These are phyloP conservation scores for Rhizopogon roseolus DNA, from an alignment of 768 basidiomycete genomes.

Conservation along the genomic window DNA sequence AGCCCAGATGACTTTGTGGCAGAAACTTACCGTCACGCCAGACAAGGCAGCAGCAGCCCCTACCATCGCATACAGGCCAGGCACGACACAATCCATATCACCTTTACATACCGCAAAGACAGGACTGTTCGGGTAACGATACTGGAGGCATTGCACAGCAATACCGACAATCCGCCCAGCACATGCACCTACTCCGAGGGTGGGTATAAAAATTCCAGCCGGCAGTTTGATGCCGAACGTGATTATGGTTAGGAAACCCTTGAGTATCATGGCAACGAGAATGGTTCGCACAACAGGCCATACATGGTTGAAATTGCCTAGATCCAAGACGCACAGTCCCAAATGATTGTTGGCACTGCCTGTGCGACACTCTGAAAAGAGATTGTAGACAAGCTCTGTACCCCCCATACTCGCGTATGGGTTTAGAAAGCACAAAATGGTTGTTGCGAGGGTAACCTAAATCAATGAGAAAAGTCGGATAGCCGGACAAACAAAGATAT, in stretches of 20 bases:
- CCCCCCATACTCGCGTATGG: conserved; percentile 92
- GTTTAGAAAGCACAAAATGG: conserved; percentile 78
- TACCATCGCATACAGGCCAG: conserved; percentile 93
- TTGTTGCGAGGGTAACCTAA: conserved; percentile 76
- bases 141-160: conserved; percentile 70
- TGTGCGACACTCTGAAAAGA: conserved; percentile 80
- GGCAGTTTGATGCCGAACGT: conserved; percentile 93
- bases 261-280: conserved; percentile 74
- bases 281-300: conserved; percentile 63
- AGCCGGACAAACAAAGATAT: not conserved
- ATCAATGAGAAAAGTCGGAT: conserved; percentile 7
- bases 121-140: conserved; percentile 48
- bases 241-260: conserved; percentile 73
- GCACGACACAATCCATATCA: conserved; percentile 72
- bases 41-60: conserved; percentile 93
- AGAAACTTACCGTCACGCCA: conserved; percentile 78
- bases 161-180: conserved; percentile 87
- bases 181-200: conserved; percentile 91
- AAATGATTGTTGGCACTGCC: conserved; percentile 51
- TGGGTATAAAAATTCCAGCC: conserved; percentile 96
- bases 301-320: conserved; percentile 48
- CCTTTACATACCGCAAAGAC: conserved; percentile 67
- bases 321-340: conserved; percentile 69
- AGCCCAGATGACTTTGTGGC: not conserved
- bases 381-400: conserved; percentile 89